Evolutionary conservation across 805 yeast genomes (phyloP).

Genomic region (Candida sonorensis): DNA sequence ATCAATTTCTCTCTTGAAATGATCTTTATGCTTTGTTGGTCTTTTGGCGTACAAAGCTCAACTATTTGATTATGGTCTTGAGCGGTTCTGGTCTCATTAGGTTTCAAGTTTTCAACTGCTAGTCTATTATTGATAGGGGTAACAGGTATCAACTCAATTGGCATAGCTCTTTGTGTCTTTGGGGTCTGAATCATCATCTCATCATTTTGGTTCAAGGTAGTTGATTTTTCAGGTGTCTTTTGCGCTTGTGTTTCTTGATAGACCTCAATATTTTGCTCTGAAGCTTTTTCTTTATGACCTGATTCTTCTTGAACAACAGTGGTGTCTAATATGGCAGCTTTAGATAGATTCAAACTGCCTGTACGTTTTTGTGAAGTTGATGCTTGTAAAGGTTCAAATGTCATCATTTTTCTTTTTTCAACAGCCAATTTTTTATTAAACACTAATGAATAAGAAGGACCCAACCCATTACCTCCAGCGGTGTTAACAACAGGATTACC

Average conservation of each 20-base stretch:
- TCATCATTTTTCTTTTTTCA: constrained; percentile 33
- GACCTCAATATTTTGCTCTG: neutral
- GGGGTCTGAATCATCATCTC: too few species aligned
- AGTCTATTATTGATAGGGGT: constrained; percentile 5
- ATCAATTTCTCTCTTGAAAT: constrained; percentile 7
- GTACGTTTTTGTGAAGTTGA: too few species aligned
- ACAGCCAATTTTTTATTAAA: constrained; percentile 41
- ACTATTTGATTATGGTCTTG: constrained; percentile 6
- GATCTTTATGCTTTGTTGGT: neutral
- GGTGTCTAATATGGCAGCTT: too few species aligned
- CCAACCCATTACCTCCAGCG: constrained; percentile 50
- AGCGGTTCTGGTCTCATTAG: neutral
- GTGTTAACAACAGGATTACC: constrained; percentile 7
- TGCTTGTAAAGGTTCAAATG: constrained; percentile 16
- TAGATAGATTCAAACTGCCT: too few species aligned
- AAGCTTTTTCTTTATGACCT: constrained; percentile 1
- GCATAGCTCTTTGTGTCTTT: neutral
- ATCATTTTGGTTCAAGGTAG: too few species aligned
- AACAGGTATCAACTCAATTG: constrained; percentile 1
- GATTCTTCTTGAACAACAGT: too few species aligned
- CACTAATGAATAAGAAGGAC: constrained; percentile 52
- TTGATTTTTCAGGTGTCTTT: neutral
- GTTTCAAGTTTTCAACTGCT: neutral
- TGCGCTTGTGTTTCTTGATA: neutral
- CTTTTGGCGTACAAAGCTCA: neutral